Evolutionary conservation across 148 eudicot species (phyloP).

Genomic region (Euryodendron excelsum): DNA sequence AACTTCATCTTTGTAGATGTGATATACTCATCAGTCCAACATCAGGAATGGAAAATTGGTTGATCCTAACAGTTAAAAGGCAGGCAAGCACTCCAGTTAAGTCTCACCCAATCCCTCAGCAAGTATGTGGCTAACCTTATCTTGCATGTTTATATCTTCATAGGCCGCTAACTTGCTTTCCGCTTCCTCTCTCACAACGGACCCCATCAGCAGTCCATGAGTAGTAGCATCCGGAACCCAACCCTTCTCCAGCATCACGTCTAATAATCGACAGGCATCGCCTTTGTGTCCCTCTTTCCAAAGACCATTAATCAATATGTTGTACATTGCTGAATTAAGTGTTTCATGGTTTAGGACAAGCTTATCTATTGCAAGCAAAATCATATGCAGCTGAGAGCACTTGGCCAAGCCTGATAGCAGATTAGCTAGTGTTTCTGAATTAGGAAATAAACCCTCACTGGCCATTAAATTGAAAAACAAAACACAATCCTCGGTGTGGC

Average conservation of each 20-base stretch:
- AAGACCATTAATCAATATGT: slow-evolving; percentile 32
- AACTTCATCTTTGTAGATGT: neutral
- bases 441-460: slow-evolving; percentile 30
- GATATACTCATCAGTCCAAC: neutral
- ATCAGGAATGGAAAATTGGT: neutral
- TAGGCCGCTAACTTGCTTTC: neutral
- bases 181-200: slow-evolving; percentile 16
- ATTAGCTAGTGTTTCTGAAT: slow-evolving; percentile 29
- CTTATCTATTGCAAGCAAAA: slow-evolving; percentile 29
- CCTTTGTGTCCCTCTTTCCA: slow-evolving; percentile 44
- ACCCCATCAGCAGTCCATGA: slow-evolving; percentile 39
- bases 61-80: neutral
- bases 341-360: slow-evolving; percentile 14
- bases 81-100: neutral
- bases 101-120: slow-evolving; percentile 37
- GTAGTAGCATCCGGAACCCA: slow-evolving; percentile 50
- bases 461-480: slow-evolving; percentile 39
- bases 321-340: slow-evolving; percentile 31
- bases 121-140: slow-evolving; percentile 41
- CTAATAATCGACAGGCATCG: slow-evolving; percentile 35
- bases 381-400: slow-evolving; percentile 30
- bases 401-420: slow-evolving; percentile 27
- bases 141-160: slow-evolving; percentile 23
- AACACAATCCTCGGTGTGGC: slow-evolving; percentile 21
- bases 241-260: slow-evolving; percentile 51